These are phyloP conservation scores for Verticillium alfalfae DNA, from an alignment of 2,329 filamentous ascomycete species.

Conservation along the genomic window DNA sequence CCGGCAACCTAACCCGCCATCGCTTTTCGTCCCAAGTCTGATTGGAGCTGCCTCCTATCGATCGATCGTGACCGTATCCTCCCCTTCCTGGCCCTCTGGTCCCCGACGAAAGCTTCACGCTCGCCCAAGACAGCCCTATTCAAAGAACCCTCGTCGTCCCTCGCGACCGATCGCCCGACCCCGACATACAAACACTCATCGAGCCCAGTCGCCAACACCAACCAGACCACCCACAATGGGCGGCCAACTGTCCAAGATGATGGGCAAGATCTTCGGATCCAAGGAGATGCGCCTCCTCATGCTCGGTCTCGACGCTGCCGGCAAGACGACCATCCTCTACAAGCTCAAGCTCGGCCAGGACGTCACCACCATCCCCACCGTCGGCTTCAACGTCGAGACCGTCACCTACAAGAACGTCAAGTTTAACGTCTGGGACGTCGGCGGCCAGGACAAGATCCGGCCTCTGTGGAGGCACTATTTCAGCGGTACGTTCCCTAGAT, in stretches of 20 bases:
- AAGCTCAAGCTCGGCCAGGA: slow-evolving; percentile 98
- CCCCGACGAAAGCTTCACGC: neutral
- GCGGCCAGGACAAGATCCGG: slow-evolving; percentile 97
- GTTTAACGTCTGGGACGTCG: slow-evolving; percentile 99
- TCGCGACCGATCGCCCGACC: neutral
- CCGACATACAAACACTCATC: neutral
- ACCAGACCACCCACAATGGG: slow-evolving; percentile 56
- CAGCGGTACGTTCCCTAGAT: slow-evolving; percentile 49
- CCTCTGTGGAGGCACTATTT: slow-evolving; percentile 98
- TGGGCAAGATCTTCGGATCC: slow-evolving; percentile 98
- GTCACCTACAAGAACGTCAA: slow-evolving; percentile 99
- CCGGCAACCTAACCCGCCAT: neutral
- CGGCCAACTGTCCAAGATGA: slow-evolving; percentile 88
- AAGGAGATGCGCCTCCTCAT: slow-evolving; percentile 99
- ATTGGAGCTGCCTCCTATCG: neutral
- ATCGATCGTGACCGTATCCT: neutral
- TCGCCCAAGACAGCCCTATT: neutral
- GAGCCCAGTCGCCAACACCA: neutral
- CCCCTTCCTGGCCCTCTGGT: neutral
- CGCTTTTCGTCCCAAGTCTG: neutral
- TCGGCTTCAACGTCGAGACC: slow-evolving; percentile 98
- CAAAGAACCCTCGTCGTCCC: neutral
- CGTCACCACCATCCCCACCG: slow-evolving; percentile 96
- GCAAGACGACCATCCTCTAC: slow-evolving; percentile 99
- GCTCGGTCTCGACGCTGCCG: slow-evolving; percentile 94